phyloP scores from a whole-genome alignment of 108 stramenopile species.

The Cyclostephanos tholiformis region DNA sequence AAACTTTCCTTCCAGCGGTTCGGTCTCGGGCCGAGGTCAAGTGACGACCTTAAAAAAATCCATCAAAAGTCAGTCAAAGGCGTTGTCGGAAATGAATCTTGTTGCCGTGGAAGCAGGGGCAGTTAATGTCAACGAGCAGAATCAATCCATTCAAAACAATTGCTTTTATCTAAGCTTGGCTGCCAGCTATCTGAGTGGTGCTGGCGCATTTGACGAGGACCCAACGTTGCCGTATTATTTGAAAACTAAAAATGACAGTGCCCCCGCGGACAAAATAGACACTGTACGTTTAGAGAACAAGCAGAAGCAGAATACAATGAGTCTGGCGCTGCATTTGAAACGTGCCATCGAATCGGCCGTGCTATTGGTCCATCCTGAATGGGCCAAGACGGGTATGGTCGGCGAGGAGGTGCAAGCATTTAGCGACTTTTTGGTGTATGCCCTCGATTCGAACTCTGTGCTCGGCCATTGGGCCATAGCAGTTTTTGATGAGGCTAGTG shows the following conservation, averaged over 20 bases:
- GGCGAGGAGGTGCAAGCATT: slow-evolving; percentile 56
- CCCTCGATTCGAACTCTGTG: slow-evolving; percentile 43
- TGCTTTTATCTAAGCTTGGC: slow-evolving; percentile 56
- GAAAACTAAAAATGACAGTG: neutral
- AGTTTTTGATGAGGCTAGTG: slow-evolving; percentile 49
- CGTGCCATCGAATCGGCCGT: slow-evolving; percentile 52
- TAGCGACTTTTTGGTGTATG: slow-evolving; percentile 52
- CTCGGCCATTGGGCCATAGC: slow-evolving; percentile 48
- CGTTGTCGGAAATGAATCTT: slow-evolving; percentile 35
- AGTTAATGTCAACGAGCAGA: slow-evolving; percentile 45
- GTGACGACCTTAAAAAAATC: slow-evolving; percentile 35
- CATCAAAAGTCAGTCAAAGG: slow-evolving; percentile 29
- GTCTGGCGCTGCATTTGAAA: slow-evolving; percentile 48
- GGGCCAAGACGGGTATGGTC: slow-evolving; percentile 44
- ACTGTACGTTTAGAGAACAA: slow-evolving; percentile 16
- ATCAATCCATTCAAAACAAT: slow-evolving; percentile 42
- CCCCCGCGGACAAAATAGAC: slow-evolving; percentile 19
- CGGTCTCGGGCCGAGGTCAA: slow-evolving; percentile 20
- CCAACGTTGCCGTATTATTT: slow-evolving; percentile 11
- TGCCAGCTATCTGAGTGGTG: slow-evolving; percentile 42
- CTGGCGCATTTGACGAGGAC: slow-evolving; percentile 36
- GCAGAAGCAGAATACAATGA: slow-evolving; percentile 27
- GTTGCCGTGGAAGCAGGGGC: slow-evolving; percentile 49
- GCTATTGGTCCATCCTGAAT: slow-evolving; percentile 48
- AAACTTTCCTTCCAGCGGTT: slow-evolving; percentile 33